Percentiles rank a stretch among this genome's conserved stretches.
phyloP scores from a whole-genome alignment of 1,139 yeast species.

The Debaryomyces psychrophilus region DNA sequence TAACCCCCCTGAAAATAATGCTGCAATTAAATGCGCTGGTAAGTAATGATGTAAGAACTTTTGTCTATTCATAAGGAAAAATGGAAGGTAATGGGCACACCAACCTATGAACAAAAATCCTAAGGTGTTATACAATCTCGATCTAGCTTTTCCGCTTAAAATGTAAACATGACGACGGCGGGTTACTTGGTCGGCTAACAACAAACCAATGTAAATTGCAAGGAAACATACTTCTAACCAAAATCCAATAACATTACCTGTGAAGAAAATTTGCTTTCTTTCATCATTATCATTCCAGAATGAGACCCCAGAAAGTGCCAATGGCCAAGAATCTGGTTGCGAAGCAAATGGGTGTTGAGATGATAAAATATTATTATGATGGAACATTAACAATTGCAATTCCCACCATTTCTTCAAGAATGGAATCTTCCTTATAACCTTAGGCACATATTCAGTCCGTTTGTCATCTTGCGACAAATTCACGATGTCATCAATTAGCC shows the following conservation, averaged over 20 bases:
- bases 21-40: constrained; percentile 94
- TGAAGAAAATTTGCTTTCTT: constrained; percentile 77
- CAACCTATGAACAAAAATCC: constrained; percentile 88
- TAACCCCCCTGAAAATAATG: constrained; percentile 78
- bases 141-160: constrained; percentile 64
- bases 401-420: constrained; percentile 89
- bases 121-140: constrained; percentile 75
- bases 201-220: constrained; percentile 62
- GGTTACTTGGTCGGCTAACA: constrained; percentile 74
- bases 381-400: constrained; percentile 85
- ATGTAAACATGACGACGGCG: constrained; percentile 70
- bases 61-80: constrained; percentile 90
- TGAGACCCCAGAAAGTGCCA: constrained; percentile 86
- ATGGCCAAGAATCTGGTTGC: constrained; percentile 94
- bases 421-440: constrained; percentile 59
- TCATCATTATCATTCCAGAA: constrained; percentile 83
- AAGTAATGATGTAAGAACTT: constrained; percentile 92
- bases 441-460: constrained; percentile 62
- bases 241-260: constrained; percentile 92
- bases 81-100: constrained; percentile 87
- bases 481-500: constrained; percentile 78
- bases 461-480: constrained; percentile 57
- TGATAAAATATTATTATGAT: constrained; percentile 84
- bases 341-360: constrained; percentile 96
- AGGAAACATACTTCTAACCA: constrained; percentile 79